These are phyloP conservation scores for Cladosporium sp. DNA, from an alignment of 2,329 filamentous ascomycete species.

Conservation along the genomic window DNA sequence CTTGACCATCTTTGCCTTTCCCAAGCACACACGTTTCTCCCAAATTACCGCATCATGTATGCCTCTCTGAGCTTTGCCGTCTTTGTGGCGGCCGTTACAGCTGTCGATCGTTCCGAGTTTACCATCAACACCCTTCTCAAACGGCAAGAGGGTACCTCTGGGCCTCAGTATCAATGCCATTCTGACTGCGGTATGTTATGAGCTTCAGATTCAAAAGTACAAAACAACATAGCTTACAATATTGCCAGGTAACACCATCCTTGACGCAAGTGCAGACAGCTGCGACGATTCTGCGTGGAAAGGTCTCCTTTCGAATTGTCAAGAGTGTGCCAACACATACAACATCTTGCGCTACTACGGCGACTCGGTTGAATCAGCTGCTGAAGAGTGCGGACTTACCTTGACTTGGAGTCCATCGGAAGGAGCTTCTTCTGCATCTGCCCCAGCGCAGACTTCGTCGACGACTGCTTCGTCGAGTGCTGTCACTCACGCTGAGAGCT, in stretches of 20 bases:
- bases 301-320: conserved; percentile 28
- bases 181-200: conserved; percentile 31
- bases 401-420: not conserved
- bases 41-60: not conserved
- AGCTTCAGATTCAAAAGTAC: not conserved
- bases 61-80: not conserved
- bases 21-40: too few species aligned
- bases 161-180: conserved; percentile 33
- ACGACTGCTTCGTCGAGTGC: not conserved
- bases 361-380: conserved; percentile 34
- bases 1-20: too few species aligned
- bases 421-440: not conserved
- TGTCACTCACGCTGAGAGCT: not conserved
- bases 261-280: conserved; percentile 22
- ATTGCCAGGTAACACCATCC: conserved; percentile 27
- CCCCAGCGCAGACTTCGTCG: not conserved
- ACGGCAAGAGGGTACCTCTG: conserved; percentile 22
- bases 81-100: not conserved
- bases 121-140: conserved; percentile 6
- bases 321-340: conserved; percentile 41
- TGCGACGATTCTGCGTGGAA: conserved; percentile 29
- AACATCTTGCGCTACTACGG: conserved; percentile 46
- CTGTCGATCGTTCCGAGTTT: conserved; percentile 1
- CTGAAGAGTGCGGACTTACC: conserved; percentile 34
- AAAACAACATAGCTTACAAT: not conserved